Conservation (phyloP, 2,329 filamentous ascomycete genomes). For the Elsinoe arachidis region DNA sequence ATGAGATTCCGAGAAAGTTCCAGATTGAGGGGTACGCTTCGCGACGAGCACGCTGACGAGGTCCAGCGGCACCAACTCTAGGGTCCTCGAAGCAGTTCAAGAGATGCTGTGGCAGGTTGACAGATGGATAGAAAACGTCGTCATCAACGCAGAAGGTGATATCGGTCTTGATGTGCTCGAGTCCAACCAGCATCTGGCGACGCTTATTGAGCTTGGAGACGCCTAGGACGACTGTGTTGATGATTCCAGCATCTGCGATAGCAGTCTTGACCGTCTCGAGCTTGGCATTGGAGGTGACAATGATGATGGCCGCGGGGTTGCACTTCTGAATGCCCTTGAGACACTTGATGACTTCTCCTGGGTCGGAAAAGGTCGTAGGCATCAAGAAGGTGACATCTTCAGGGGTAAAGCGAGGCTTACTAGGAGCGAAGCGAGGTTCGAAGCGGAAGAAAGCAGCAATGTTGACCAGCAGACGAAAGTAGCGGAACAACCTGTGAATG, state of each 20-base stretch:
- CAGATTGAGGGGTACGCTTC: slow-evolving; percentile 26
- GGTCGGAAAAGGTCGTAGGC: slow-evolving; percentile 28
- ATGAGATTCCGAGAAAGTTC: slow-evolving; percentile 51
- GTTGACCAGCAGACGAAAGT: slow-evolving; percentile 24
- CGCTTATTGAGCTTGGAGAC: slow-evolving; percentile 29
- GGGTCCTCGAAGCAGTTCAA: slow-evolving; percentile 35
- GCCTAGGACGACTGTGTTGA: slow-evolving; percentile 23
- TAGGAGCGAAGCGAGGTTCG: slow-evolving; percentile 21
- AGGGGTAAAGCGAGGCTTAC: slow-evolving; percentile 21
- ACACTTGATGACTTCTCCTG: slow-evolving; percentile 23
- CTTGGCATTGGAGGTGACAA: slow-evolving; percentile 24
- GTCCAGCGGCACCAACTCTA: slow-evolving; percentile 47
- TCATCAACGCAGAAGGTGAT: slow-evolving; percentile 30
- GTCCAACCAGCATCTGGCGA: slow-evolving; percentile 25
- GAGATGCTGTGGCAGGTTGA: slow-evolving; percentile 24
- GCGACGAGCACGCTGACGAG: slow-evolving; percentile 46
- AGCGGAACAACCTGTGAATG: slow-evolving; percentile 20
- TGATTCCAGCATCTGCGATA: slow-evolving; percentile 13
- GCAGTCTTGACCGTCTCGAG: slow-evolving; percentile 18
- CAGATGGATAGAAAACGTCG: slow-evolving; percentile 28
- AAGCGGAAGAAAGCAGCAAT: slow-evolving; percentile 23
- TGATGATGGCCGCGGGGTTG: slow-evolving; percentile 21
- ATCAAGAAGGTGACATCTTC: slow-evolving; percentile 26
- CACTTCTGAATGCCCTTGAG: slow-evolving; percentile 21
- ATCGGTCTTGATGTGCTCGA: slow-evolving; percentile 22